These are phyloP conservation scores for Paramarasmius palmivorus DNA, from an alignment of 1,284 basidiomycete genomes.

Conservation along the genomic window DNA sequence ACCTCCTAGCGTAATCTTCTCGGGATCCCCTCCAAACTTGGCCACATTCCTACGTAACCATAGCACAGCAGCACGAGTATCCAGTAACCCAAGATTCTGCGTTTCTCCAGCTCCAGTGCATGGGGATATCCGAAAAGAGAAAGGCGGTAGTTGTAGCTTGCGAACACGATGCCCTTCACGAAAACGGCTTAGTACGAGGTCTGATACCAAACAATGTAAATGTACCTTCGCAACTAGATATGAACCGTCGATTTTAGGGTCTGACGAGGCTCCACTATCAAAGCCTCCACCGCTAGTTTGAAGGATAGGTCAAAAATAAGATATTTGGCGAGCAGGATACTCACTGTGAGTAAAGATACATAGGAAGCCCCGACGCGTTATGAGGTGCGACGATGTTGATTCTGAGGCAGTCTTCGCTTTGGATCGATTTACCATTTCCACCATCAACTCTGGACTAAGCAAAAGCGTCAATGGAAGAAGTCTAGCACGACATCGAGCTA, in stretches of 20 bases:
- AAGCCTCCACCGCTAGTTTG: constrained; percentile 31
- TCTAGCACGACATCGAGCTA: neutral
- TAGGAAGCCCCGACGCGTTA: constrained; percentile 35
- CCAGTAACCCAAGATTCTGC: constrained; percentile 44
- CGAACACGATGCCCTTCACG: constrained; percentile 38
- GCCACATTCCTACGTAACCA: constrained; percentile 41
- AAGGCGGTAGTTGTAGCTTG: constrained; percentile 44
- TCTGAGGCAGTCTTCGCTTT: constrained; percentile 43
- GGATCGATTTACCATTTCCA: constrained; percentile 40
- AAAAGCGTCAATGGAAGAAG: neutral
- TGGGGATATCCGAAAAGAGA: constrained; percentile 43
- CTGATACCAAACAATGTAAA: neutral
- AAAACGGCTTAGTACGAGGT: no score
- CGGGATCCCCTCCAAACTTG: constrained; percentile 43
- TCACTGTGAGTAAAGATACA: constrained; percentile 40
- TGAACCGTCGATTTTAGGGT: constrained; percentile 45
- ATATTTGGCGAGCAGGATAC: constrained; percentile 5
- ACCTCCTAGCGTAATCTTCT: constrained; percentile 32
- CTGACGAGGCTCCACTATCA: constrained; percentile 41
- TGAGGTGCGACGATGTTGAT: constrained; percentile 41
- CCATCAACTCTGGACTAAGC: constrained; percentile 29
- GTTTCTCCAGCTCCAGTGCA: constrained; percentile 39
- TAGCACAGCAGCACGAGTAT: constrained; percentile 42
- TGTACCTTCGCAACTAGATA: constrained; percentile 34
- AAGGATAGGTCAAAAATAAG: neutral